phyloP scores from a whole-genome alignment of 2,329 filamentous ascomycete genomes.

The Aspergillus sojae region DNA sequence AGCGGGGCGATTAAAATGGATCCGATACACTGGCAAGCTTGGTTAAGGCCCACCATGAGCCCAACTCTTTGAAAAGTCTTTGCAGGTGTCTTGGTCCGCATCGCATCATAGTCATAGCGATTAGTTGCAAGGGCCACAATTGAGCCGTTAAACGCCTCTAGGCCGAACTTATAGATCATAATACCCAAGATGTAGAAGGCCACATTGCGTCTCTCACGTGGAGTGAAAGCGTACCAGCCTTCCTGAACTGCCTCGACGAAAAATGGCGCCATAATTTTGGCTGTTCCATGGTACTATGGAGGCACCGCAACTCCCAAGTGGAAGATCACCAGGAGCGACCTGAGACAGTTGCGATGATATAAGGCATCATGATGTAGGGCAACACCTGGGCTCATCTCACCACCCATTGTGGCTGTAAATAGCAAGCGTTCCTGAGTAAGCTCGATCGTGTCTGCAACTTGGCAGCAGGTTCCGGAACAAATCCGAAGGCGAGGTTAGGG shows the following conservation, averaged over 20 bases:
- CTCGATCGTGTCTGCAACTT: neutral
- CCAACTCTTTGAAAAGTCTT: constrained; percentile 23
- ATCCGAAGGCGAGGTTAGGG: neutral
- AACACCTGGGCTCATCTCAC: neutral
- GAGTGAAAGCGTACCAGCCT: constrained; percentile 16
- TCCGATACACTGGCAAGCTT: constrained; percentile 20
- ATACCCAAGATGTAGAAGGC: constrained; percentile 19
- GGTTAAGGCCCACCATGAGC: constrained; percentile 21
- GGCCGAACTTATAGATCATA: constrained; percentile 20
- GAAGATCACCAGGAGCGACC: neutral
- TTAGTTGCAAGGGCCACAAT: constrained; percentile 20
- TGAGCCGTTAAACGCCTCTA: constrained; percentile 21
- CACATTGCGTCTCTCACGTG: constrained; percentile 16
- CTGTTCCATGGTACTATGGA: constrained; percentile 10
- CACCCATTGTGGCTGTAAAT: neutral
- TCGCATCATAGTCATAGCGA: constrained; percentile 21
- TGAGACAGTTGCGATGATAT: constrained; percentile 1
- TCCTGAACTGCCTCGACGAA: constrained; percentile 10
- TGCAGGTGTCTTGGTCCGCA: constrained; percentile 8
- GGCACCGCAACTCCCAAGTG: neutral
- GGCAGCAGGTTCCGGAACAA: neutral
- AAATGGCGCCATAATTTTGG: constrained; percentile 16
- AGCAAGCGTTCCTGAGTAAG: neutral
- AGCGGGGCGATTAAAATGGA: constrained; percentile 21
- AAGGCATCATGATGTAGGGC: constrained; percentile 1